Base-by-base conservation (phyloP, 176 grass and related monocot genomes). In the Secale cereale region DNA sequence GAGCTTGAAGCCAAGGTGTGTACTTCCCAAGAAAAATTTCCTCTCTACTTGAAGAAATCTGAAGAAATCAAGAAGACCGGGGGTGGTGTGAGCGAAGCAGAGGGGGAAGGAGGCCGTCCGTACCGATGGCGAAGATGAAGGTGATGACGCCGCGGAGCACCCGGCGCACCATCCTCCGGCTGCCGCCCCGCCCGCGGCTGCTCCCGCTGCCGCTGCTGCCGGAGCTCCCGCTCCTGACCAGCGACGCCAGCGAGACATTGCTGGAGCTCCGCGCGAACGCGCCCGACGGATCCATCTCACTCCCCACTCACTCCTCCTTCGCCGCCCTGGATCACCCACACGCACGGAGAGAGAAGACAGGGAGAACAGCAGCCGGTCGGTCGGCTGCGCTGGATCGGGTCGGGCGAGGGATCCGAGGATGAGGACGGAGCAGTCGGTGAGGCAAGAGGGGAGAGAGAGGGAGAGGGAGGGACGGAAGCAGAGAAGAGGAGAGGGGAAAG, bases 51-150 rank as follows among this genome's bases (percentile, higher is more conserved):
- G 48, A 52, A 19, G 32, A 40, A 12, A 23, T 25, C n/a, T 4
- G 59, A 60, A 12, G 59, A 60, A 25, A 20, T n/a, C 1, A 5
- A 4, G 48, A 14, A n/a, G n/a, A n/a, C n/a, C 4, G 4, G 46
- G 14, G 6, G 10, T 31, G 3, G 5, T 0, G 29, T 32, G 2
- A 0, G 29, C 15, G 19, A 20, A n/a, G 1, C n/a, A 32, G 20
- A 36, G 52, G 22, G 11, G 7, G 3, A 14, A 26, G 39, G 8
- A 22, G 8, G 27, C 1, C 4, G 70, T 29, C 2, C 10, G 6
- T 41, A 97, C 94, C 94, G 86, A 91, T 91, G 82, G 91, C 91
- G 70, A 97, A 97, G 86, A 97, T 97, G 88, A 88, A 97, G 37
- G 94, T 97, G 85, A 97, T 89, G 65, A 94, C 65, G 20, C 87